Evolutionary conservation across 164 flowering plant genomes (phyloP), one percentile per base, ranked within the genome.

Genomic region (Cinnamomum chago): DNA sequence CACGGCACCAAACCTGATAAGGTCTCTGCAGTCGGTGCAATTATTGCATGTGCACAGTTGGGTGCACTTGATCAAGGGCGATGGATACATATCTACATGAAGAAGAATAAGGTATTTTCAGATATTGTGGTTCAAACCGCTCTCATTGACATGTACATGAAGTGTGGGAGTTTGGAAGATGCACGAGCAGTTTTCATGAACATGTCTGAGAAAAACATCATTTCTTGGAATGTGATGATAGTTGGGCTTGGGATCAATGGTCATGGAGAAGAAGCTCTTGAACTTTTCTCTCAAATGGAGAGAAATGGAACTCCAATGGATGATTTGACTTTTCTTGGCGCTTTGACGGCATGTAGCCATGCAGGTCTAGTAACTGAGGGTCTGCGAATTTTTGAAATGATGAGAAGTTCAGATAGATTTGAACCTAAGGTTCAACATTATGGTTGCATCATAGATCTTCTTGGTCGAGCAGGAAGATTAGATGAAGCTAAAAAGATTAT

Each of bases 141-240:
- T 58, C 68, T 83, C 2, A 50, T 85, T 50, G 86, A 85, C 76
- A 85, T 85, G 88, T 82, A 83, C 72, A 71, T 75, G 79, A 85
- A 82, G 68, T 83, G 86, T 13, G 85, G 83, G 28, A 73, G 82
- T 70, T 20, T 76, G 18, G 76, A 82, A 15, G 79, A 73, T 74
- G 88, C 86, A 14, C 10, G 74, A 24, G 28, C 35, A 50, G 3
- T 79, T 15, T 84, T 84, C 69, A 65, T 67, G 28, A 33, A 33
- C 68, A 84, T 82, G 85, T 60, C 50, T 2, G 76, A 78, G 75
- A 81, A 65, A 72, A 81, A 73, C 70, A 64, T 79, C 2, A 58
- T 83, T 70, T 72, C 82, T 67, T 83, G 82, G 79, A 84, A 82
- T 67, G 85, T 76, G 65, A 77, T 82, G 86, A 82, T 84, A 58